Evolutionary conservation across 805 yeast species (phyloP).

Genomic region (Sugiyamaella lignohabitans): DNA sequence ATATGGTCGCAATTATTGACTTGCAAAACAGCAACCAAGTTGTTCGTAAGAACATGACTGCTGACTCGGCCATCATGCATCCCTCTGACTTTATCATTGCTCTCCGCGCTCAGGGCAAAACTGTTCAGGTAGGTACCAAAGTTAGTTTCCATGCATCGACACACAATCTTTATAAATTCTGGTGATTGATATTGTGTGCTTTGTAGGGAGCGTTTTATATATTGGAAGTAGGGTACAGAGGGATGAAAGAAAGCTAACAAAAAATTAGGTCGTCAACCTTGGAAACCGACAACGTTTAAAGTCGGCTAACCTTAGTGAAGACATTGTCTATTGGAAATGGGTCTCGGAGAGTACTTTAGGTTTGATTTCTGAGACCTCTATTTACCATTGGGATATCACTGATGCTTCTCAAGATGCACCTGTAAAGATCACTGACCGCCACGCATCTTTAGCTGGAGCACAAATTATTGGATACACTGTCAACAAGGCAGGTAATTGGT

Average conservation of each 20-base stretch:
- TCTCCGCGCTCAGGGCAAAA: constrained; percentile 92
- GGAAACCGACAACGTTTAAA: constrained; percentile 83
- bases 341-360: constrained; percentile 66
- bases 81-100: constrained; percentile 86
- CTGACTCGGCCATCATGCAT: constrained; percentile 96
- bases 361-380: constrained; percentile 68
- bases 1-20: constrained; percentile 85
- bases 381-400: constrained; percentile 77
- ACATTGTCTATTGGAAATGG: constrained; percentile 97
- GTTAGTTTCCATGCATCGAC: constrained; percentile 1
- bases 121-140: constrained; percentile 49
- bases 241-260: constrained; percentile 26
- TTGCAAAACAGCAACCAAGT: constrained; percentile 70
- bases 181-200: too few species aligned
- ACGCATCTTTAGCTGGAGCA: constrained; percentile 62
- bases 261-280: constrained; percentile 57
- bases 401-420: constrained; percentile 81
- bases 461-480: constrained; percentile 89
- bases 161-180: background rate
- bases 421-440: constrained; percentile 71
- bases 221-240: background rate
- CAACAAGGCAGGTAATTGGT: constrained; percentile 79
- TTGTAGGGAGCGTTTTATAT: too few species aligned
- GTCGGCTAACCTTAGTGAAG: constrained; percentile 77
- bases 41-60: constrained; percentile 88